Evolutionary conservation across 495 filamentous ascomycete species (phyloP), one percentile per base, ranked within the genome.

Genomic region (Lasiosphaeria miniovina): DNA sequence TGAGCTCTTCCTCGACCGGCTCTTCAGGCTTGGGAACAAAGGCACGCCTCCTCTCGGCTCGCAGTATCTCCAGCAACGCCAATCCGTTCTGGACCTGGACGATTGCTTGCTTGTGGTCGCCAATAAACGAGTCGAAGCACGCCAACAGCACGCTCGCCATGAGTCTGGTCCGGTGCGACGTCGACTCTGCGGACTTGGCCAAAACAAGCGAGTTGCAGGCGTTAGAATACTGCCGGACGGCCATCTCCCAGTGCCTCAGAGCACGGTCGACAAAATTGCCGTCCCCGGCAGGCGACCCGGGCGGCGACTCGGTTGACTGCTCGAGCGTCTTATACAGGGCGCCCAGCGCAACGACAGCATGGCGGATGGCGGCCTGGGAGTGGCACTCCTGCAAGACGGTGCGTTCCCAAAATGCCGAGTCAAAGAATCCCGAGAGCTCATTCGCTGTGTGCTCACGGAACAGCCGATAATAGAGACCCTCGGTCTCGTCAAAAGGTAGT

Each of bases 331-430:
- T 83, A 59, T 88, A 87, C 32, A 87, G 71, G 2, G 85, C 82
- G 51, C 84, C 83, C 33, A 90, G 71, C 43, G 86, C 86, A 12
- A 88, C 76, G 1, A 88, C 79, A 7, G 87, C 85, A 68, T 90
- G 86, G 31, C 83, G 78, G 48, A 90, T 84, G 4, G 82, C 77
- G 4, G 86, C 75, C 65, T 88, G 83, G 14, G 78, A 78, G 51
- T 84, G 79, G 45, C 82, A 84, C 60, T 84, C 83, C 65, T 85
- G 83, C 38, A 87, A 69, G 10, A 89, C 75, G 12, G 71, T 75
- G 49, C 68, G 74, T 11, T 74, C 80, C 86, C 85, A 89, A 60
- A 88, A 86, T 6, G 79, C 81, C 4, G 83, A 85, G 54, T 79
- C 74, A 54, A 86, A 88, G 64, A 84, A 84, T 3, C 86, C 85